Evolutionary conservation across 257 asterid species (phyloP).

Genomic region (Verbascum thapsus): DNA sequence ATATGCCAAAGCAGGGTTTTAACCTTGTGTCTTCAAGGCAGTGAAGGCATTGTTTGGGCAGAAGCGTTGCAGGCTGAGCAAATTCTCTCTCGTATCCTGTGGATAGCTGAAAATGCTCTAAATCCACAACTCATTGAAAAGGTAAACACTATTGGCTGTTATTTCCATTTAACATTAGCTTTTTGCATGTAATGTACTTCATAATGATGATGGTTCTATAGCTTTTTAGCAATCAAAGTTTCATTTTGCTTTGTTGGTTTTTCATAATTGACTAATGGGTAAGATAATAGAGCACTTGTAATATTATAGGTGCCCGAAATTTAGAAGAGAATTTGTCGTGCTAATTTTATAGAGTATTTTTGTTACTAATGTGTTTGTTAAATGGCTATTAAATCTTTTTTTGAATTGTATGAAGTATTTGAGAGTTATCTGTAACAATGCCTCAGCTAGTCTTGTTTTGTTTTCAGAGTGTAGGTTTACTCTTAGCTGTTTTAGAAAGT

Average conservation of each 20-base stretch:
- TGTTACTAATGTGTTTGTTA: not conserved
- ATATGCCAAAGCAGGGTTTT: slow-evolving; percentile 58
- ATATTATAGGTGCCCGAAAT: not conserved
- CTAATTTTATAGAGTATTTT: not conserved
- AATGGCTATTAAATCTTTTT: not conserved
- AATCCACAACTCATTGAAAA: slow-evolving; percentile 71
- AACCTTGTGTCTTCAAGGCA: slow-evolving; percentile 71
- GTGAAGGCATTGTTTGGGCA: slow-evolving; percentile 65
- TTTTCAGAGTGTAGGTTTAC: slow-evolving; percentile 76
- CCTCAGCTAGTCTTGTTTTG: slow-evolving; percentile 26
- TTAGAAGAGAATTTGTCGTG: slow-evolving; percentile 3
- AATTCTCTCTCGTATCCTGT: slow-evolving; percentile 67
- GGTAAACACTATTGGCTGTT: slow-evolving; percentile 42
- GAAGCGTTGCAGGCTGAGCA: slow-evolving; percentile 70
- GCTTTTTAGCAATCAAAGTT: slow-evolving; percentile 11
- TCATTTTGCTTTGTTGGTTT: not conserved
- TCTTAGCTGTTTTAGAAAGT: slow-evolving; percentile 69
- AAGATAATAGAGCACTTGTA: slow-evolving; percentile 4
- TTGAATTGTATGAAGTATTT: slow-evolving; percentile 7
- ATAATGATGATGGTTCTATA: slow-evolving; percentile 11
- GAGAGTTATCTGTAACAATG: slow-evolving; percentile 26
- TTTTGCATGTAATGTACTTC: slow-evolving; percentile 8
- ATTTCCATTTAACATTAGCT: slow-evolving; percentile 24
- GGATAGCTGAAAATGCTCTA: slow-evolving; percentile 86
- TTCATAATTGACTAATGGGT: not conserved